These are phyloP conservation scores for Alternaria postmessia DNA, from an alignment of 2,329 filamentous ascomycete species.

Conservation along the genomic window DNA sequence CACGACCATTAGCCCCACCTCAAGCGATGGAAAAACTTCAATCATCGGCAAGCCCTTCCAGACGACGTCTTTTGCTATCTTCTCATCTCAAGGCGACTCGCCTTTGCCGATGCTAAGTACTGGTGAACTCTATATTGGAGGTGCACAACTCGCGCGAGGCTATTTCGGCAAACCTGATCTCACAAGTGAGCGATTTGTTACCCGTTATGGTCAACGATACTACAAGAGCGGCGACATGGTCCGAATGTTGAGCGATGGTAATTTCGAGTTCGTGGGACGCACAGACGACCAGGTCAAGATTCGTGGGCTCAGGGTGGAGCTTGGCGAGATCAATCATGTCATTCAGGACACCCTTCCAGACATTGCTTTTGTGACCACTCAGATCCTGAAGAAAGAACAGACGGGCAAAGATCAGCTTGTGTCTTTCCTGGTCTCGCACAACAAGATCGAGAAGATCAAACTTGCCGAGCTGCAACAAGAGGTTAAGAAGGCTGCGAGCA, in stretches of 20 bases:
- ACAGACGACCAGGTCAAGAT: conserved; percentile 54
- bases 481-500: conserved; percentile 27
- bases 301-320: conserved; percentile 48
- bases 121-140: conserved; percentile 58
- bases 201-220: conserved; percentile 40
- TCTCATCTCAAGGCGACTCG: conserved; percentile 39
- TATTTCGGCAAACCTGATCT: conserved; percentile 51
- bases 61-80: conserved; percentile 51
- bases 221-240: conserved; percentile 52
- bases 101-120: conserved; percentile 50
- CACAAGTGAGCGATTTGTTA: conserved; percentile 43
- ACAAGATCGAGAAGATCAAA: conserved; percentile 9
- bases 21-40: conserved; percentile 41
- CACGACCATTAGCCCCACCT: conserved; percentile 52
- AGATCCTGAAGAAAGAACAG: conserved; percentile 40
- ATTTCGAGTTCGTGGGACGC: conserved; percentile 52
- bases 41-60: conserved; percentile 55
- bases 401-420: conserved; percentile 47
- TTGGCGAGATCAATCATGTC: conserved; percentile 50
- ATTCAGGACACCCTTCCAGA: conserved; percentile 32
- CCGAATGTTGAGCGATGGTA: conserved; percentile 49
- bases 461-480: conserved; percentile 25
- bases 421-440: conserved; percentile 37
- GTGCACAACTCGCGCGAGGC: conserved; percentile 56
- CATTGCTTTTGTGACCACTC: conserved; percentile 38